Evolutionary conservation across 2,329 filamentous ascomycete species (phyloP).

Genomic region (Atkinsonella texensis): DNA sequence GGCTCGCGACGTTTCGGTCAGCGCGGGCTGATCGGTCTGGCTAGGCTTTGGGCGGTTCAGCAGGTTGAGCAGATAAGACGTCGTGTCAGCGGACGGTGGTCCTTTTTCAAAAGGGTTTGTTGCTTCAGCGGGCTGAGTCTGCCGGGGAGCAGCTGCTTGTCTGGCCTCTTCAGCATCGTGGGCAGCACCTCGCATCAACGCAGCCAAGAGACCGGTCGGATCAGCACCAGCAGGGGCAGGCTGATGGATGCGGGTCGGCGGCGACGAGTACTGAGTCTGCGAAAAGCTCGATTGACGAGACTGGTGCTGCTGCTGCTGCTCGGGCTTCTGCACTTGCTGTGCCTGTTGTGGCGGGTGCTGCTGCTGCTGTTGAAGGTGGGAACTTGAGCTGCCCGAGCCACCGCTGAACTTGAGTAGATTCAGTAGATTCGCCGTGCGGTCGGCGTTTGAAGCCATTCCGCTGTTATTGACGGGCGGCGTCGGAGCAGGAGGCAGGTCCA

Average conservation of each 20-base stretch:
- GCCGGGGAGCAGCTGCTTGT: conserved; percentile 11
- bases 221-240: conserved; percentile 45
- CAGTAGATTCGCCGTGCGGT: conserved; percentile 43
- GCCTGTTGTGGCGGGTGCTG: conserved; percentile 11
- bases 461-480: conserved; percentile 32
- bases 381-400: conserved; percentile 17
- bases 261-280: conserved; percentile 15
- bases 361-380: conserved; percentile 18
- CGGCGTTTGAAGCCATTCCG: conserved; percentile 26
- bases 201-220: conserved; percentile 45
- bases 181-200: conserved; percentile 43
- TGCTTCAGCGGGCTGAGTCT: conserved; percentile 14
- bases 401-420: conserved; percentile 51
- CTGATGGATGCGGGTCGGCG: conserved; percentile 36
- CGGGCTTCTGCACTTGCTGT: conserved; percentile 14
- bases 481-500: conserved; percentile 39
- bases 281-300: conserved; percentile 11
- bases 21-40: conserved; percentile 38
- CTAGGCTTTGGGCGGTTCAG: conserved; percentile 66
- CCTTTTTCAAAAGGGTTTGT: conserved; percentile 30
- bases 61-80: conserved; percentile 75
- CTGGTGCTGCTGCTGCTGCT: conserved; percentile 13
- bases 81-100: conserved; percentile 54
- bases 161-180: conserved; percentile 33
- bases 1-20: conserved; percentile 31